Base-by-base conservation (phyloP, 176 grass and related monocot species). In the Juncus inflexus region DNA sequence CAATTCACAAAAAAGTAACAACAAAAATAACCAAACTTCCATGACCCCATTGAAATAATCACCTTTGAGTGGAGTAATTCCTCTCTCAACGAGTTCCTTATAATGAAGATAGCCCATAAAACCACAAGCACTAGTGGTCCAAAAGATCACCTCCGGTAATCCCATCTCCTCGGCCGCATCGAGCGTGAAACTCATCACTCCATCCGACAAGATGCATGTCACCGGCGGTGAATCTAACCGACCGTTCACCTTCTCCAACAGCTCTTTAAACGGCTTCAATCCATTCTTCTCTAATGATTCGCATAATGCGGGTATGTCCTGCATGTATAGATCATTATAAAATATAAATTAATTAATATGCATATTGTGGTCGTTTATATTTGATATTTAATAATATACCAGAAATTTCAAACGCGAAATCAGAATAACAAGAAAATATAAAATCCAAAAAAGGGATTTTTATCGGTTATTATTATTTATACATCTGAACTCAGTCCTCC, bases 101-200 rank as follows among this genome's bases (percentile, higher is more conserved):
- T 69, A 90, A 58, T 95, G 73, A 2, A 70, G 62, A 75, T 76
- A 87, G 5, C 76, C 76, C 69, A 90, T 75, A 56, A 83, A 90
- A 62, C 84, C 89, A 55, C 83, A 83, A 56, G 87, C 50, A 62
- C 91, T 96, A 10, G 81, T 75, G 2, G 91, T 83, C 87, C 91
- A 96, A 35, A 96, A 83, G 61, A 87, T 60, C 28, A 90, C 70
- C 53, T 78, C 78, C 1, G 84, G 84, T 15, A 96, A 2, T 10
- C 78, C 73, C 64, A 90, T 66, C 73, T 87, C 81, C 50, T 76
- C 49, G 4, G 76, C 84, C 12, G 73, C 87, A 35, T 77, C 76
- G 11, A 87, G 83, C 12, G 87, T 82, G 72, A 96, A 90, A 3
- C 91, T 89, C 81, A 90, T 83, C 61, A 90, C 69, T 11, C 75